Evolutionary conservation across 768 basidiomycete species (phyloP), one percentile per base, ranked within the genome.

Genomic region (Hypholoma sublateritium): DNA sequence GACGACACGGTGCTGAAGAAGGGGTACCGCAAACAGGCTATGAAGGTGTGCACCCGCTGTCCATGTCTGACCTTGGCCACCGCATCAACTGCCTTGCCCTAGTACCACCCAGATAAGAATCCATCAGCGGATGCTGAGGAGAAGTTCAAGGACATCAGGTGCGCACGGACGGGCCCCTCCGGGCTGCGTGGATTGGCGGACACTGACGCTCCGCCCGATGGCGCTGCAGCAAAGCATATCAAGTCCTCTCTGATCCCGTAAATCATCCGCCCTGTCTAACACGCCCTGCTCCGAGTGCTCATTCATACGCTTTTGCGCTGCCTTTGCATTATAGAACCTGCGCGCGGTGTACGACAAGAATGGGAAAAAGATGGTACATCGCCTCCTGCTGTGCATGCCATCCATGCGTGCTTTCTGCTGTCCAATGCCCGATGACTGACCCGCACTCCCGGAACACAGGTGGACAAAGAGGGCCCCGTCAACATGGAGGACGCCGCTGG

Each of bases 81-180:
- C 13, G 11, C 37, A 56, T 21, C n/a, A 14, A 25, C 47, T 19
- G 35, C 36, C 8, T 16, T 61, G 14, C 28, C 22, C 25, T 62
- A 95, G 91, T 96, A 88, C 69, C 95, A 97, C 69, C 95, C 95
- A 4, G 95, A 97, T 74, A 97, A 96, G 81, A 98, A 98, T 67
- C 81, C 85, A 6, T 89, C 92, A 4, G 81, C 86, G n/a, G 93
- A 93, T 65, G 97, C 96, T 1, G 94, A 95, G 69, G 89, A 91
- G 70, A 95, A 87, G 77, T 99, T 99, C 79, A 96, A 98, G 74
- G 92, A 97, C 45, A 92, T 99, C 67, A 94, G 93, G 91, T 87
- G 63, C 60, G 70, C 70, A 32, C 9, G 5, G 28, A 39, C n/a
- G 50, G 13, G 34, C 9, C 28, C 22, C 25, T 39, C 24, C 21